Evolutionary conservation across 768 basidiomycete species (phyloP), one percentile per base, ranked within the genome.

Genomic region (Lactifluus subvellereus): DNA sequence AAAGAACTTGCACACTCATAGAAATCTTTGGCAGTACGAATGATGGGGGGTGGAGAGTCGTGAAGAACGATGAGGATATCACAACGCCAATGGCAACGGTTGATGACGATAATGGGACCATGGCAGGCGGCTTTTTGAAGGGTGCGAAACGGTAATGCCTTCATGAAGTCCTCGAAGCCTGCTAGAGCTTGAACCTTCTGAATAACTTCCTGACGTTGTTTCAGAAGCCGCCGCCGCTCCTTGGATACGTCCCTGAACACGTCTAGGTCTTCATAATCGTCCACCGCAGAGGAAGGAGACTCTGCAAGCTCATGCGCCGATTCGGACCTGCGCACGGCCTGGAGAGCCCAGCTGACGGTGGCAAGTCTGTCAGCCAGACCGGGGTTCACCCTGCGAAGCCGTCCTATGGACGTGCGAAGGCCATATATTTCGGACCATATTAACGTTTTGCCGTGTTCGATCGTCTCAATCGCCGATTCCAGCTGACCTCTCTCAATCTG

Each of bases 361-460:
- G 54, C 13, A 4, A 61, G 53, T 50, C 20, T 42, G 16, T 38
- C 47, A 18, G 60, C 54, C 4, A 61, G 54, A 27, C 37, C 30
- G 2, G 22, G 40, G 18, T 51, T 27, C n/a, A 33, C 30, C 20
- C 6, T 42, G 32, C 22, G 43, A 16, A 61, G 35, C 1, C 27
- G 38, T 4, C 7, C 48, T 30, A 27, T n/a, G 8, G n/a, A n/a
- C 18, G 54, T 42, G n/a, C 60, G 47, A 8, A 61, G 38, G 48
- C 54, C 48, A 50, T 53, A 53, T 30, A 61, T 49, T 11, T 56
- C 60, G 10, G 54, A 56, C 60, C 60, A 61, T 16, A 61, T 47
- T 10, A 61, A n/a, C 5, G 48, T 37, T 33, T 43, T 48, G 11
- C 60, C 54, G 32, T 35, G 53, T 11, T 61, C 60, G 2, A 61